Evolutionary conservation across 2,329 filamentous ascomycete genomes (phyloP), one percentile per base, ranked within the genome.

Genomic region (Clonostachys rhizophaga): DNA sequence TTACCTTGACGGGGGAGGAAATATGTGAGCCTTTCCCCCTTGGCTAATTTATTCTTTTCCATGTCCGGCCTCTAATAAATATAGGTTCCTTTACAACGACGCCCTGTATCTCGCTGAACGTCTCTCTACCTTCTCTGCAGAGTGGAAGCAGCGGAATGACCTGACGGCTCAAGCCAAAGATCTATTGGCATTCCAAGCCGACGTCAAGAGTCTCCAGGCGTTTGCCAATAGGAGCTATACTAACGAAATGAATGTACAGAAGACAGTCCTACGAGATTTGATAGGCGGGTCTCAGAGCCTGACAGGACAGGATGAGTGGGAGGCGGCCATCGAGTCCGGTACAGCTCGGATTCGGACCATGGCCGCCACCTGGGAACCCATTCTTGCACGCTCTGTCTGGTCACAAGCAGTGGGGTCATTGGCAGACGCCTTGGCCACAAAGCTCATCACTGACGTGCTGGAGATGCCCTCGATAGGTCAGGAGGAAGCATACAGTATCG

Each of bases 31-130:
- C 12, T 16, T 36, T 37, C 18, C 7, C 14, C 40, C 34, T 37
- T 20, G 24, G 16, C 34, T 6, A 45, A 7, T 12, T 43, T 14
- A 50, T 42, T 53, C 37, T 49, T 24, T 33, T 6, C 20, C 18
- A 11, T 30, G n/a, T 17, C 16, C 12, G 9, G 13, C 17, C 33
- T 45, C 16, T 17, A 4, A 17, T 11, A 12, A 14, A n/a, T 37
- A 12, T 5, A 83, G 79, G 78, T 83, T 75, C 52, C 68, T 86
- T 6, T 87, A 87, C 57, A 87, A 87, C 50, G 84, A 87, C 56
- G 75, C 81, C 36, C 76, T 75, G 54, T 85, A 85, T 58, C 66
- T 87, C 8, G 74, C 81, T 2, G 80, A 85, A 55, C 70, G 70
- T 44, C 48, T 87, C 7, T 62, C 67, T 4, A 71, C 74, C 2